These are phyloP conservation scores for Cyclotella cryptica DNA, from an alignment of 108 stramenopile genomes.

Conservation along the genomic window DNA sequence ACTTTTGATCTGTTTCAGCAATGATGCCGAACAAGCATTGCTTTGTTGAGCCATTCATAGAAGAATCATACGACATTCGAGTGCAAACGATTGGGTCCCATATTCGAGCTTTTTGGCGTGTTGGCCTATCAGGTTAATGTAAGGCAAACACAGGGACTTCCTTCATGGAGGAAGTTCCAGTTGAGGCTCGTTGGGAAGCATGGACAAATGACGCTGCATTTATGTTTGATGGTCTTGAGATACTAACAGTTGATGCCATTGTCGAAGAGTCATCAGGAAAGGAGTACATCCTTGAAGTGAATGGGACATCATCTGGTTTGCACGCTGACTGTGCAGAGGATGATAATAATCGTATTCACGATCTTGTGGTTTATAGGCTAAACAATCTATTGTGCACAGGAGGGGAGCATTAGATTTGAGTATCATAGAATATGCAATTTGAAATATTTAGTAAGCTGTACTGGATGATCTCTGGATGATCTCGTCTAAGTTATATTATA, in stretches of 20 bases:
- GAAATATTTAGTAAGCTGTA: too few relatives aligned
- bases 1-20: not conserved
- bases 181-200: not conserved
- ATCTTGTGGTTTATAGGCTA: not conserved
- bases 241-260: not conserved
- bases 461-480: too few relatives aligned
- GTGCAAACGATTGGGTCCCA: not conserved
- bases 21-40: not conserved
- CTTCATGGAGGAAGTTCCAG: not conserved
- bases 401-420: too few relatives aligned
- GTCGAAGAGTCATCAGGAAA: not conserved
- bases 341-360: not conserved
- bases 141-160: not conserved
- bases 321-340: not conserved
- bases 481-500: too few relatives aligned
- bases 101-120: not conserved
- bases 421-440: too few relatives aligned
- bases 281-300: slow-evolving; percentile 2
- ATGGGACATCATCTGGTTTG: not conserved
- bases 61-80: not conserved
- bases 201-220: not conserved
- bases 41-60: slow-evolving; percentile 3
- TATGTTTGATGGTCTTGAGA: not conserved
- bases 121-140: not conserved
- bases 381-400: not conserved